Evolutionary conservation across 768 basidiomycete species (phyloP).

Genomic region (Tephrocybe sp.): DNA sequence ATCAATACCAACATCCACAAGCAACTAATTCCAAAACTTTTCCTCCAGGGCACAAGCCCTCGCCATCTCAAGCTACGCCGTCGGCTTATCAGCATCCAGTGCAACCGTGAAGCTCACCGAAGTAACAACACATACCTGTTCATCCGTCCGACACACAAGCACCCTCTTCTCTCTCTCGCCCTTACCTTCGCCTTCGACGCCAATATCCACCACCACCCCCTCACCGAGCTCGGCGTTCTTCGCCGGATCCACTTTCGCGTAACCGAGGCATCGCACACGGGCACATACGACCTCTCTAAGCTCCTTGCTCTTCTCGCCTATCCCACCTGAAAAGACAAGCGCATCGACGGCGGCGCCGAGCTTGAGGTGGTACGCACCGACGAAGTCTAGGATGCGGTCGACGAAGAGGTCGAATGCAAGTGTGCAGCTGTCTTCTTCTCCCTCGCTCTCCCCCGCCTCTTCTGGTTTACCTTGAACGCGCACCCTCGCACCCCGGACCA

Average conservation of each 20-base stretch:
- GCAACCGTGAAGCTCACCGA: too few relatives aligned
- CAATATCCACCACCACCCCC: conserved; percentile 49
- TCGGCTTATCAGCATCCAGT: neutral
- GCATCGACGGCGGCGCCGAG: conserved; percentile 70
- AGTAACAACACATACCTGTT: conserved; percentile 52
- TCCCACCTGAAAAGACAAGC: conserved; percentile 84
- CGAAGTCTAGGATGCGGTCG: conserved; percentile 71
- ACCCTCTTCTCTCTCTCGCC: conserved; percentile 30
- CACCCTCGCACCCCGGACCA: conserved; percentile 47
- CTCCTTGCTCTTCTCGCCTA: conserved; percentile 73
- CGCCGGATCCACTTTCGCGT: conserved; percentile 43
- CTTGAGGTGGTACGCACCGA: conserved; percentile 77
- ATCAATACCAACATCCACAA: neutral
- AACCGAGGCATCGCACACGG: conserved; percentile 62
- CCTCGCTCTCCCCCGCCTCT: neutral
- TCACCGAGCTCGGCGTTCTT: conserved; percentile 45
- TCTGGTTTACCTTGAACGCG: neutral
- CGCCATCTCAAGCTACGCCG: conserved; percentile 39
- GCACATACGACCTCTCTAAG: conserved; percentile 60
- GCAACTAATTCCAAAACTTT: conserved; percentile 20
- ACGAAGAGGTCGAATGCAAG: conserved; percentile 80
- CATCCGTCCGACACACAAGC: conserved; percentile 67
- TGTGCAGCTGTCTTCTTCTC: conserved; percentile 25
- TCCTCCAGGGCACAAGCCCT: conserved; percentile 33
- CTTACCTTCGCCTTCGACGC: conserved; percentile 22